Conservation (phyloP, 2,329 filamentous ascomycete genomes). For the Fusarium zealandicum region DNA sequence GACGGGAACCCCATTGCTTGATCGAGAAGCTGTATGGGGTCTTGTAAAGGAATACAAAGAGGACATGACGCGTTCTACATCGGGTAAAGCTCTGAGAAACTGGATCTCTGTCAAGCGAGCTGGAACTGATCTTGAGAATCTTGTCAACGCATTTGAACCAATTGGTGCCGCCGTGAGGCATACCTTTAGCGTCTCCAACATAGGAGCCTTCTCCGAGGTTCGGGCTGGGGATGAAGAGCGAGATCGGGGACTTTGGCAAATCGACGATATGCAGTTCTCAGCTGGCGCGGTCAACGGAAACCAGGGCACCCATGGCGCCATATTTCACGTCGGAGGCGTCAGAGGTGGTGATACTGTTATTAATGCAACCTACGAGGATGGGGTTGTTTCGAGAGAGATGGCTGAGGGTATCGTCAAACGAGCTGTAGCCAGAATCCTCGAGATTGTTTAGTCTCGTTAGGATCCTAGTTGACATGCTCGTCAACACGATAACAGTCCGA, state of each 20-base stretch:
- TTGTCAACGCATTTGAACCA: slow-evolving; percentile 8
- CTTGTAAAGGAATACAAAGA: neutral
- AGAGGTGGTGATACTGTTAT: slow-evolving; percentile 17
- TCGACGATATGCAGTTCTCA: slow-evolving; percentile 31
- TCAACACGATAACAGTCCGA: too few relatives aligned
- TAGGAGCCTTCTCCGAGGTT: slow-evolving; percentile 12
- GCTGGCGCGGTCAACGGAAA: slow-evolving; percentile 14
- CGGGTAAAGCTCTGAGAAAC: neutral
- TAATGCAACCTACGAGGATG: slow-evolving; percentile 23
- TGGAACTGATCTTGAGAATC: slow-evolving; percentile 9
- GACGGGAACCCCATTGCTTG: neutral
- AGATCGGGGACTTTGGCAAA: slow-evolving; percentile 6
- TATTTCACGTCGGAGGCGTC: slow-evolving; percentile 15
- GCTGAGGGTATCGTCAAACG: neutral
- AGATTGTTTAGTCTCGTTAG: neutral
- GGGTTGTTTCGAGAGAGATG: neutral
- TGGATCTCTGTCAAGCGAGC: neutral
- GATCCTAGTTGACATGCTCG: too few relatives aligned
- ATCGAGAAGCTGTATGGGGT: neutral
- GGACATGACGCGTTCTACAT: neutral
- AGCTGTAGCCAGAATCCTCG: neutral
- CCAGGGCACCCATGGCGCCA: slow-evolving; percentile 16
- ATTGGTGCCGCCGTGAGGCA: slow-evolving; percentile 5
- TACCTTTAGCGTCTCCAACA: slow-evolving; percentile 23
- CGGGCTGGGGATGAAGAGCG: neutral